phyloP scores from a whole-genome alignment of 2,329 filamentous ascomycete species.

The Podosphaera aphanis region DNA sequence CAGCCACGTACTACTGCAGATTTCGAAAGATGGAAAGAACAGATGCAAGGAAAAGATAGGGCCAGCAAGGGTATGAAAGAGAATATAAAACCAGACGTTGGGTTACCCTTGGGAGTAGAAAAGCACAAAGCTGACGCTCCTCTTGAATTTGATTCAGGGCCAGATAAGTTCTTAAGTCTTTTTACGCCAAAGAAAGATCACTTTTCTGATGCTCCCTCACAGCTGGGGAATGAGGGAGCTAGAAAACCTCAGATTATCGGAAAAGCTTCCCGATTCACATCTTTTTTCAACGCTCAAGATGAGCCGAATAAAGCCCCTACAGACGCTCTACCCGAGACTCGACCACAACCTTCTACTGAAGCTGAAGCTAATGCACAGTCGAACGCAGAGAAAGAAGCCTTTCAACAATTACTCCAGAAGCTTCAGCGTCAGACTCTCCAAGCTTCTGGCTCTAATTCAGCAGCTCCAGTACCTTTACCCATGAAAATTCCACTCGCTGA shows the following conservation, averaged over 20 bases:
- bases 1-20: conserved; percentile 67
- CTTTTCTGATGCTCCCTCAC: conserved; percentile 17
- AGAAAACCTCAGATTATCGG: conserved; percentile 28
- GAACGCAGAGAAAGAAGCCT: conserved; percentile 51
- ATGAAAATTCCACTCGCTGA: conserved; percentile 19
- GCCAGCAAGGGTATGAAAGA: conserved; percentile 14
- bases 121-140: conserved; percentile 31
- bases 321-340: conserved; percentile 24
- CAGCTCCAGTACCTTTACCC: conserved; percentile 17
- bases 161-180: conserved; percentile 56
- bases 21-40: conserved; percentile 84
- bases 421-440: conserved; percentile 32
- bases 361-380: conserved; percentile 7
- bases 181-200: conserved; percentile 25
- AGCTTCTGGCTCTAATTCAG: conserved; percentile 20
- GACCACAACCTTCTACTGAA: conserved; percentile 8
- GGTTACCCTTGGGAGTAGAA: conserved; percentile 14
- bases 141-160: conserved; percentile 35
- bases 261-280: conserved; percentile 70
- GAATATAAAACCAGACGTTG: conserved; percentile 18
- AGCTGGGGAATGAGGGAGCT: conserved; percentile 22
- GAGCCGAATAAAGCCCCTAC: conserved; percentile 26
- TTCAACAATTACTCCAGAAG: conserved; percentile 62
- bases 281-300: conserved; percentile 42
- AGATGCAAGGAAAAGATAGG: conserved; percentile 29